A percentile compares a stretch with the other conserved stretches of the same genome.
Evolutionary conservation across 106 monocot genomes (phyloP).

Genomic region (Dendrobium officinale): DNA sequence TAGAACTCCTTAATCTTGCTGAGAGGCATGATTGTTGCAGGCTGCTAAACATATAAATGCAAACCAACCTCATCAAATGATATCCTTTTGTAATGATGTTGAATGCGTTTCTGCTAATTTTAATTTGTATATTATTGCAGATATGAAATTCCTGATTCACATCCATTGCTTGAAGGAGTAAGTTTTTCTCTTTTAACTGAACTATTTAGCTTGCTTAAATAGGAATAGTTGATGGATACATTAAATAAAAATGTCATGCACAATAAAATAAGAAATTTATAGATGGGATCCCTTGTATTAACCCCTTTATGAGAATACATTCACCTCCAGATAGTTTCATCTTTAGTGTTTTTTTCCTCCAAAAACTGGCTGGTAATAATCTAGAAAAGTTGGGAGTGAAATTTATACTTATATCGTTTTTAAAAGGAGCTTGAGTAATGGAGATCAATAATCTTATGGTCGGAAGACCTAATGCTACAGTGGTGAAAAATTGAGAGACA

Average conservation of each 20-base stretch:
- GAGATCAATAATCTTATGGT: neutral
- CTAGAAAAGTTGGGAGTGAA: neutral
- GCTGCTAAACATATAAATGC: neutral
- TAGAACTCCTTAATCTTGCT: neutral
- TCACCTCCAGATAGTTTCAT: neutral
- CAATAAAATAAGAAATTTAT: neutral
- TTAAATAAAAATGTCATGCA: neutral
- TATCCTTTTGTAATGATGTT: neutral
- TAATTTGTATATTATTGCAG: slow-evolving; percentile 16
- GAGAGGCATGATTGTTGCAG: neutral
- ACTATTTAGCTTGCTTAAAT: neutral
- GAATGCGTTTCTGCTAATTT: slow-evolving; percentile 1
- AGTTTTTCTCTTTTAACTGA: slow-evolving; percentile 11
- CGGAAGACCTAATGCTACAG: neutral
- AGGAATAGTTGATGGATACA: neutral
- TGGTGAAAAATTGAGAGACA: neutral
- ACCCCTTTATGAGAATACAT: neutral
- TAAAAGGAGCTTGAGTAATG: neutral
- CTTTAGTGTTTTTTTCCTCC: neutral
- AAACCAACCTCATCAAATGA: neutral
- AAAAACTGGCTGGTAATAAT: neutral
- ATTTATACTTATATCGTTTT: neutral
- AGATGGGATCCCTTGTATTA: neutral
- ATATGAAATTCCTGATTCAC: slow-evolving; percentile 64
- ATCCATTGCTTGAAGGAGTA: slow-evolving; percentile 51